Base-by-base conservation (phyloP, 495 filamentous ascomycete species). In the Aspergillus saccharolyticus region DNA sequence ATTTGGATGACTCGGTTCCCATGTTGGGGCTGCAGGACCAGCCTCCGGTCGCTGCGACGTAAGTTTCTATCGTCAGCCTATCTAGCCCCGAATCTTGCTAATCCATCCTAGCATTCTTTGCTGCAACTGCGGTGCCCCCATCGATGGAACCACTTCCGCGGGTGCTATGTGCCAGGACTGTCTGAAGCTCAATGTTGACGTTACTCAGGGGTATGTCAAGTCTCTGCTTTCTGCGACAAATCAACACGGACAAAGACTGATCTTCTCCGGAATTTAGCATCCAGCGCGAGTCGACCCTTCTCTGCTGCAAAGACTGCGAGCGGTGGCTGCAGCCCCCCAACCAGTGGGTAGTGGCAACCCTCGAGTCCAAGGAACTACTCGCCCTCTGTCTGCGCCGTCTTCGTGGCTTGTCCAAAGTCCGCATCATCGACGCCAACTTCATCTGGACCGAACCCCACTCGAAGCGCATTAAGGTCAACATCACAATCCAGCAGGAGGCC, bases 361-460 rank as follows among this genome's bases (percentile, higher is more conserved):
- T 80, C 33, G 94, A 97, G 69, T 94, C 89, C 20, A 83, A 90
- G 70, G 94, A 97, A 71, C 75, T 98, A 44, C 77, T 98, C 22
- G 92, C 94, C 12, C 70, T 97, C 25, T 98, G 94, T 75, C 74
- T 98, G 53, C 82, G 88, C 65, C 89, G 88, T 64, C 71, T 98
- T 55, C 79, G 84, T 52, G 91, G 92, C 42, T 71, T 98, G 54
- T 80, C 82, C 63, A 94, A 90, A 74, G 89, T 95, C 54, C 79
- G 94, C 44, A 91, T 98, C 59, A 90, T 94, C 66, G 94, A 98
- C 64, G 94, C 94, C 39, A 88, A 83, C 64, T 98, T 98, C 68
- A 90, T 96, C 61, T 98, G 94, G 94, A 98, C 94, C 3, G 94
- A 98, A 73, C 94, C 94, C 7, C 94, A 98, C 77, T 95, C 89